phyloP scores from a whole-genome alignment of 139 green algal species.

The Tetratostichococcus sp. region DNA sequence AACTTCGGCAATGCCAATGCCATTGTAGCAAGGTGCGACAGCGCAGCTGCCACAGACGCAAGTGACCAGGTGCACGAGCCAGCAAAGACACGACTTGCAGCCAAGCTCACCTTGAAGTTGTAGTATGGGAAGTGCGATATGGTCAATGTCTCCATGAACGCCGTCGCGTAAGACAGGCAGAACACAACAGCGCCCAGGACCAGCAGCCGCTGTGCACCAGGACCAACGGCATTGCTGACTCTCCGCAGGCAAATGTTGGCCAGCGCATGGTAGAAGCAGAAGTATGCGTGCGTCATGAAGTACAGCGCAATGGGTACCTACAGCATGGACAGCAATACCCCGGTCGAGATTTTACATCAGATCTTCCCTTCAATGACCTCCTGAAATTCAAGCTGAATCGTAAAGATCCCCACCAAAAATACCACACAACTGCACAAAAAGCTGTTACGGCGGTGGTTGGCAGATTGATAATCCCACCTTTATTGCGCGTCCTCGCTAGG shows the following conservation, averaged over 20 bases:
- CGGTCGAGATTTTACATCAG: no score
- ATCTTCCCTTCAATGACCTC: no score
- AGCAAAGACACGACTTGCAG: not conserved
- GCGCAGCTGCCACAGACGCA: not conserved
- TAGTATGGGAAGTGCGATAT: constrained; percentile 97
- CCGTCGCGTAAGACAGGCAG: constrained; percentile 82
- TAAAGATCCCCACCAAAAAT: no score
- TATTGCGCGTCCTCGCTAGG: no score
- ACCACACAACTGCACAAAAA: no score
- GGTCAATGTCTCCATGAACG: constrained; percentile 91
- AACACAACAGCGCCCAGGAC: constrained; percentile 55
- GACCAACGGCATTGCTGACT: not conserved
- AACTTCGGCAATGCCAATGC: not conserved
- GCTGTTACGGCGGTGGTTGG: no score
- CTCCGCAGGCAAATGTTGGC: constrained; percentile 82
- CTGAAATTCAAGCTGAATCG: no score
- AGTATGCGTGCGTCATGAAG: constrained; percentile 99
- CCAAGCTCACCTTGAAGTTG: constrained; percentile 48
- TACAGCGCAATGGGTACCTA: constrained; percentile 92
- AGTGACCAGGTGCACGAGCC: no score
- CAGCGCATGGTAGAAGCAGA: constrained; percentile 95
- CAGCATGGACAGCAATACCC: not conserved
- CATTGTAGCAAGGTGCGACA: not conserved
- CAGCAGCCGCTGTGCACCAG: constrained; percentile 21
- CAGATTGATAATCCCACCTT: no score